Conservation (phyloP, 2,329 filamentous ascomycete genomes). For the Penicillium decumbens region DNA sequence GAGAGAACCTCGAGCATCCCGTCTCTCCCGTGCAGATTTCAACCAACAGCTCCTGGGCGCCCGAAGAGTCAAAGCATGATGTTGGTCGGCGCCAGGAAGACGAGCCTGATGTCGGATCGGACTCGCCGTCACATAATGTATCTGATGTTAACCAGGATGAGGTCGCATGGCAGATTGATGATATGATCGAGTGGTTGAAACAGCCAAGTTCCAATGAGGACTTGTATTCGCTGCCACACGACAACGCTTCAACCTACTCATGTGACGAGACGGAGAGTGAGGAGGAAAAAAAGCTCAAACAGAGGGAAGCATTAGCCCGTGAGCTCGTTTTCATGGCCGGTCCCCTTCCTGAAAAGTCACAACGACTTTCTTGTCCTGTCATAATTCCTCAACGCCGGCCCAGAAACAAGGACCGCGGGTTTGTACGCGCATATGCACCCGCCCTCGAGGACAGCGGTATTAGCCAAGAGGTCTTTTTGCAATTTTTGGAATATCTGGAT, state of each 20-base stretch:
- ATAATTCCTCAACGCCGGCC: conserved; percentile 14
- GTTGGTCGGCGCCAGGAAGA: too few species aligned
- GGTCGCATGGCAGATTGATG: conserved; percentile 12
- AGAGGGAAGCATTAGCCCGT: conserved; percentile 7
- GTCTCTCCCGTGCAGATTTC: neutral
- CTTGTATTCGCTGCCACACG: too few species aligned
- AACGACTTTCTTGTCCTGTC: conserved; percentile 7
- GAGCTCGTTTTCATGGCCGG: conserved; percentile 10
- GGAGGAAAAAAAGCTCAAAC: conserved; percentile 4
- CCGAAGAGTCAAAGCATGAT: too few species aligned
- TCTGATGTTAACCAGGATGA: conserved; percentile 5
- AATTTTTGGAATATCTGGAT: neutral
- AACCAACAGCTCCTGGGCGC: too few species aligned
- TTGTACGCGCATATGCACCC: conserved; percentile 14
- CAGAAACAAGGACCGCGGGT: conserved; percentile 6
- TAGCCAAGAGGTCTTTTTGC: conserved; percentile 8
- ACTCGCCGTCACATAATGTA: neutral
- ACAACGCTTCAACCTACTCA: neutral
- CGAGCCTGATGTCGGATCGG: neutral
- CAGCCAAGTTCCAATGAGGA: too few species aligned
- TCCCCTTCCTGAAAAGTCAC: neutral
- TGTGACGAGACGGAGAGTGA: conserved; percentile 5
- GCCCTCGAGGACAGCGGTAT: conserved; percentile 7
- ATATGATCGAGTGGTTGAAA: conserved; percentile 5
- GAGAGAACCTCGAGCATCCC: neutral